Evolutionary conservation across 1,284 basidiomycete genomes (phyloP).

Genomic region (Ceratobasidium sp.): DNA sequence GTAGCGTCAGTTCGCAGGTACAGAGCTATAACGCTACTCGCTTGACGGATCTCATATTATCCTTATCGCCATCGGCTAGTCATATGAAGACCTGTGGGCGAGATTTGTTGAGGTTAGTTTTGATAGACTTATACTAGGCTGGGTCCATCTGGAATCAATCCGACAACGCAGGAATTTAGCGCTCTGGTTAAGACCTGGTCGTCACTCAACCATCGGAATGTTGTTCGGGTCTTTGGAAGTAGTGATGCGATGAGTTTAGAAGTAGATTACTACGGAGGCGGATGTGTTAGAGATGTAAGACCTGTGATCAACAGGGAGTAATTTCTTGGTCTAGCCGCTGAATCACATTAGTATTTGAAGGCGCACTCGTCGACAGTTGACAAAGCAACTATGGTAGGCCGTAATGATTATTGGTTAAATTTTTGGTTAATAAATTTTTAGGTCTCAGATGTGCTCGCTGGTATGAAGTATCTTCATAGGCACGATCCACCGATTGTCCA

Average conservation of each 20-base stretch:
- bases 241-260: background rate
- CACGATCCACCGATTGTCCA: constrained; percentile 20
- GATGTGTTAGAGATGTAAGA: constrained; percentile 6
- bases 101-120: background rate
- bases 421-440: too few species aligned
- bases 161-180: background rate
- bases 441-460: background rate
- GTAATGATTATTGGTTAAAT: background rate
- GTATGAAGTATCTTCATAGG: constrained; percentile 15
- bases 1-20: background rate
- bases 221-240: background rate
- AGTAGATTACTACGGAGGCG: background rate
- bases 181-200: background rate
- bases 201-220: background rate
- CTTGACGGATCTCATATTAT: background rate
- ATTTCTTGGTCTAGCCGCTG: background rate
- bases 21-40: background rate
- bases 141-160: background rate
- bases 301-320: background rate
- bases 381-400: background rate
- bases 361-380: background rate
- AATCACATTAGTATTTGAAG: background rate
- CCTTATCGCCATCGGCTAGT: background rate
- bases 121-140: background rate
- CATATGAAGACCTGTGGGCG: background rate